Conservation (phyloP, 371 early-diverging fungal species). For the Nematocida homosporus region DNA sequence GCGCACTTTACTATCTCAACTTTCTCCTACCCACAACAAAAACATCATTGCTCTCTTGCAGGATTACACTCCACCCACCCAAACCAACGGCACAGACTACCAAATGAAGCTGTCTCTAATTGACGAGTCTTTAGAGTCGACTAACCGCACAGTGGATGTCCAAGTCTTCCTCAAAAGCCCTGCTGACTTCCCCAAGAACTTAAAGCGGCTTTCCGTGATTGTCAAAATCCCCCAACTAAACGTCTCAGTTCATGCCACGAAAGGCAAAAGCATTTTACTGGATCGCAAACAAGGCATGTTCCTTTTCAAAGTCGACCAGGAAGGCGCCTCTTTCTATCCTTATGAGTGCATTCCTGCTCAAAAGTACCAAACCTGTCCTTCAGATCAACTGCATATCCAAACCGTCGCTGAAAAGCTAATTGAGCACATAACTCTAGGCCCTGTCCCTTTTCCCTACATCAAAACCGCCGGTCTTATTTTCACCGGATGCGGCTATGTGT, state of each 20-base stretch:
- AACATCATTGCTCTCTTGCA: not conserved
- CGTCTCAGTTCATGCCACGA: not conserved
- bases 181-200: slow-evolving; percentile 21
- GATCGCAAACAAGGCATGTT: slow-evolving; percentile 28
- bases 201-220: not conserved
- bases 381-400: not conserved
- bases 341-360: not conserved
- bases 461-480: not conserved
- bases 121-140: slow-evolving; percentile 10
- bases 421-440: not conserved
- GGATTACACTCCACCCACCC: not conserved
- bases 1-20: not conserved
- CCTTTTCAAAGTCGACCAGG: slow-evolving; percentile 10
- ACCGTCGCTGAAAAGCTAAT: slow-evolving; percentile 7
- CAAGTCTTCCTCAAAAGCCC: slow-evolving; percentile 3
- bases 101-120: not conserved
- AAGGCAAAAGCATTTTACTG: not conserved
- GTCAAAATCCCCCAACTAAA: slow-evolving; percentile 15
- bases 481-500: slow-evolving; percentile 26
- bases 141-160: not conserved
- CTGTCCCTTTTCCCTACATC: not conserved
- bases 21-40: not conserved
- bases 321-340: not conserved
- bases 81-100: not conserved
- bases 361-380: not conserved